Evolutionary conservation across 2,329 filamentous ascomycete species (phyloP).

Genomic region (Arachnomyces sp.): DNA sequence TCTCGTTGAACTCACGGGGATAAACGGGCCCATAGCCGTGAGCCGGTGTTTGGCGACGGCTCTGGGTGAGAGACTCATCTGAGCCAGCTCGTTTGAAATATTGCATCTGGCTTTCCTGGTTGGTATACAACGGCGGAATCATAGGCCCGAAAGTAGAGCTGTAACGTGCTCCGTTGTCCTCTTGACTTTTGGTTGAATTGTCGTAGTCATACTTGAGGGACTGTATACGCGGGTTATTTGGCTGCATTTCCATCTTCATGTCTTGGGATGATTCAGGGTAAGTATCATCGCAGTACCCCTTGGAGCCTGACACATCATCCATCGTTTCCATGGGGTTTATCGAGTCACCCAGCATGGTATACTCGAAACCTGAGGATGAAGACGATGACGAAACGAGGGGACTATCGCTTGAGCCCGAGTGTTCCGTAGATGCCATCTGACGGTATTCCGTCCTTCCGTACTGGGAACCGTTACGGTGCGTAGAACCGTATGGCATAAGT

Average conservation of each 20-base stretch:
- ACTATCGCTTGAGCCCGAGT: conserved; percentile 31
- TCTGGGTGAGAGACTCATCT: conserved; percentile 15
- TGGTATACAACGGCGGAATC: conserved; percentile 22
- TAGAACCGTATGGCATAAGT: conserved; percentile 28
- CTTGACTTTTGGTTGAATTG: conserved; percentile 17
- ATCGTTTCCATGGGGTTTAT: conserved; percentile 33
- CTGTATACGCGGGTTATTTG: conserved; percentile 16
- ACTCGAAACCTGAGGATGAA: conserved; percentile 29
- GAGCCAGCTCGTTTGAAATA: conserved; percentile 19
- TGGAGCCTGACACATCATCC: conserved; percentile 24
- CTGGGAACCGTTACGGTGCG: conserved; percentile 23
- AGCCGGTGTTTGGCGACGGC: conserved; percentile 18
- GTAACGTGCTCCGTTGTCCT: conserved; percentile 18
- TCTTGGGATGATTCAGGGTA: conserved; percentile 18
- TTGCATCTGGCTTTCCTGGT: conserved; percentile 18
- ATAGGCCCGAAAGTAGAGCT: conserved; percentile 25
- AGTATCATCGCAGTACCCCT: conserved; percentile 26
- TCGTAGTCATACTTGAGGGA: conserved; percentile 22
- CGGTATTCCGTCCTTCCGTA: conserved; percentile 29
- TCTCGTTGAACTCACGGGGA: conserved; percentile 18
- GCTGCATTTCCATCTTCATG: conserved; percentile 16
- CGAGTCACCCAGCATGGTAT: conserved; percentile 29
- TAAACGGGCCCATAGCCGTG: conserved; percentile 26
- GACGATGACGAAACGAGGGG: conserved; percentile 33
- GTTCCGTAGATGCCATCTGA: conserved; percentile 27